Conservation (phyloP, 2,329 filamentous ascomycete species). For the Alternaria atra region DNA sequence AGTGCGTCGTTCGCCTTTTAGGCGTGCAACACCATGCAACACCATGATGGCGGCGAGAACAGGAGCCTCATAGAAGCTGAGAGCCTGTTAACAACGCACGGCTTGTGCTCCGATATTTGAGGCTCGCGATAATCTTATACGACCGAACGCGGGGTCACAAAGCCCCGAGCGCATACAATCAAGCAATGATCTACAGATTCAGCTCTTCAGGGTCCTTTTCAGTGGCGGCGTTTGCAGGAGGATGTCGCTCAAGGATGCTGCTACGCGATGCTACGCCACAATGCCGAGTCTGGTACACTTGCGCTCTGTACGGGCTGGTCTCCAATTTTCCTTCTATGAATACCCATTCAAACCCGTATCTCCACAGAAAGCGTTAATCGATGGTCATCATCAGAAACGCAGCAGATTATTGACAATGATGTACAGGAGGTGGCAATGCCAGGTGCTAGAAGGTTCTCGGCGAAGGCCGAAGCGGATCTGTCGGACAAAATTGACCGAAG, state of each 20-base stretch:
- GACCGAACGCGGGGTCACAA: conserved; percentile 11
- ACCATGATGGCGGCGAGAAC: not conserved
- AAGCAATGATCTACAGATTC: conserved; percentile 29
- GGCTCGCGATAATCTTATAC: not conserved
- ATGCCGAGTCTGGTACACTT: conserved; percentile 10
- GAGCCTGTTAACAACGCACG: not conserved
- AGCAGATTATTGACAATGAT: conserved; percentile 11
- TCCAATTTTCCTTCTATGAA: conserved; percentile 29
- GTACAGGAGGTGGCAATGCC: conserved; percentile 34
- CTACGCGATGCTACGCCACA: conserved; percentile 28
- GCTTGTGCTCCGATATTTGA: not conserved
- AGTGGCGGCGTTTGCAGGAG: conserved; percentile 18
- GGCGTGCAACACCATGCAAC: conserved; percentile 1
- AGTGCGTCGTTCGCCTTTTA: conserved; percentile 1
- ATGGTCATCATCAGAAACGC: conserved; percentile 9
- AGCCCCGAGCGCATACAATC: conserved; percentile 2
- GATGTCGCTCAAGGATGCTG: conserved; percentile 31
- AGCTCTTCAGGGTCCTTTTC: conserved; percentile 30
- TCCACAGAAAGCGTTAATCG: conserved; percentile 28
- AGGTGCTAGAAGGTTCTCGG: conserved; percentile 16
- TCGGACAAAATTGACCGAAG: conserved; percentile 2
- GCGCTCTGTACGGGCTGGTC: conserved; percentile 11
- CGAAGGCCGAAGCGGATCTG: conserved; percentile 11
- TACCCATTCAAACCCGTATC: conserved; percentile 19
- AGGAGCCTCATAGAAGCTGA: not conserved